phyloP scores from a whole-genome alignment of 176 grass and related monocot species.

The Eremochloa ophiuroides region DNA sequence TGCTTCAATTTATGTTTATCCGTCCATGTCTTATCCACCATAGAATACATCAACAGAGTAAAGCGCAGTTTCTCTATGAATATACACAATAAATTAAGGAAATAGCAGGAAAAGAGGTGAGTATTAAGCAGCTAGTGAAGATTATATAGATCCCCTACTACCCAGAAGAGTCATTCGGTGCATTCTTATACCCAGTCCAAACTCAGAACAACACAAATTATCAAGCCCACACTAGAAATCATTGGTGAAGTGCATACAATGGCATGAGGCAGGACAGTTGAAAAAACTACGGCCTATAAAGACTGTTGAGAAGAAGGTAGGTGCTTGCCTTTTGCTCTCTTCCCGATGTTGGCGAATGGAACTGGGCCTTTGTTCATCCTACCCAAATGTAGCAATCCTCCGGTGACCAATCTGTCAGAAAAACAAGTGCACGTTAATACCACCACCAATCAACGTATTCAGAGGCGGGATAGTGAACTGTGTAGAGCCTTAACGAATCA shows the following conservation, averaged over 20 bases:
- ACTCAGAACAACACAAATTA: neutral
- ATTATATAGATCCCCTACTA: neutral
- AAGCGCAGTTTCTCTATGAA: neutral
- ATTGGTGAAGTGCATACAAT: neutral
- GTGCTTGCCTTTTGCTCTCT: conserved; percentile 54
- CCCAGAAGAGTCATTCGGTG: neutral
- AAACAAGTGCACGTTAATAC: neutral
- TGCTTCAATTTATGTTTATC: neutral
- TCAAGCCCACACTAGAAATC: neutral
- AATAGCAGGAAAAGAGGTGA: neutral
- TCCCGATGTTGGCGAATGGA: conserved; percentile 62
- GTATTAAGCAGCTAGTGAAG: neutral
- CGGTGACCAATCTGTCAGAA: neutral
- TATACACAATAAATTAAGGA: neutral
- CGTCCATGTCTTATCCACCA: neutral
- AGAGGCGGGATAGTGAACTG: neutral
- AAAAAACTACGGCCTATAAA: neutral
- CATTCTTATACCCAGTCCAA: neutral
- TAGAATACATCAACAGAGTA: neutral
- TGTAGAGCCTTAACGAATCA: neutral
- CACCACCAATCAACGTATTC: neutral
- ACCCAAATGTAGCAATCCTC: neutral
- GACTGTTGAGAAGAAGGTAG: neutral
- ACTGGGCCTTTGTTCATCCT: conserved; percentile 68
- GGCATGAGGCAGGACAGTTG: neutral